phyloP scores from a whole-genome alignment of 163 green algal genomes.

The Volvox carteri region DNA sequence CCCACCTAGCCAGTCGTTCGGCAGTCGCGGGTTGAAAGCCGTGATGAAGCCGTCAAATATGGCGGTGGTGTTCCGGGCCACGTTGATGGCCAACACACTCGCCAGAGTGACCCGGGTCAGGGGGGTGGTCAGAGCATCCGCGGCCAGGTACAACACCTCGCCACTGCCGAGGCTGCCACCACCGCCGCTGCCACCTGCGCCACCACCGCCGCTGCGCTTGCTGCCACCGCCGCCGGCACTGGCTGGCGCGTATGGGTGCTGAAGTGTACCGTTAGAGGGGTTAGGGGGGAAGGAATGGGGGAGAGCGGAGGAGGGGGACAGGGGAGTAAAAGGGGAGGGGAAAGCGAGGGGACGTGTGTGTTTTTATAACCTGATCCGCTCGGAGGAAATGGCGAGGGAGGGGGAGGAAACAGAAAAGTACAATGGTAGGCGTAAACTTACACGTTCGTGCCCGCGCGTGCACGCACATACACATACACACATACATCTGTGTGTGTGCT shows the following conservation, averaged over 20 bases:
- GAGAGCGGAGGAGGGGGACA: background rate
- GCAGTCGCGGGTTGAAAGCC: slow-evolving; percentile 41
- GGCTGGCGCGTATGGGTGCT: background rate
- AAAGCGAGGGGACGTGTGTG: no score
- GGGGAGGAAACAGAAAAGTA: no score
- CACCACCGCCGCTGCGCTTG: background rate
- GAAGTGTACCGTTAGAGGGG: background rate
- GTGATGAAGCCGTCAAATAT: slow-evolving; percentile 54
- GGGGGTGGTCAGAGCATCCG: slow-evolving; percentile 1
- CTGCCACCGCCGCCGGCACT: background rate
- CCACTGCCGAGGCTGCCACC: background rate
- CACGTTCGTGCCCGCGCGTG: no score
- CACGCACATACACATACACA: no score
- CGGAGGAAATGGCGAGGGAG: no score
- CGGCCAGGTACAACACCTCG: slow-evolving; percentile 26
- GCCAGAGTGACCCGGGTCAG: background rate
- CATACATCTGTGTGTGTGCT: no score
- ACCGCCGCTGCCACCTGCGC: background rate
- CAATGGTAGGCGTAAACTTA: no score
- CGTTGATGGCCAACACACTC: slow-evolving; percentile 26
- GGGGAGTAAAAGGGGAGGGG: background rate
- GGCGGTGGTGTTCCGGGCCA: background rate
- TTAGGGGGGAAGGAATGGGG: background rate
- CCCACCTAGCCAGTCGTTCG: slow-evolving; percentile 55
- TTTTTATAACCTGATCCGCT: no score